Conservation (phyloP, 768 basidiomycete species). For the Lentinula guzmanii region DNA sequence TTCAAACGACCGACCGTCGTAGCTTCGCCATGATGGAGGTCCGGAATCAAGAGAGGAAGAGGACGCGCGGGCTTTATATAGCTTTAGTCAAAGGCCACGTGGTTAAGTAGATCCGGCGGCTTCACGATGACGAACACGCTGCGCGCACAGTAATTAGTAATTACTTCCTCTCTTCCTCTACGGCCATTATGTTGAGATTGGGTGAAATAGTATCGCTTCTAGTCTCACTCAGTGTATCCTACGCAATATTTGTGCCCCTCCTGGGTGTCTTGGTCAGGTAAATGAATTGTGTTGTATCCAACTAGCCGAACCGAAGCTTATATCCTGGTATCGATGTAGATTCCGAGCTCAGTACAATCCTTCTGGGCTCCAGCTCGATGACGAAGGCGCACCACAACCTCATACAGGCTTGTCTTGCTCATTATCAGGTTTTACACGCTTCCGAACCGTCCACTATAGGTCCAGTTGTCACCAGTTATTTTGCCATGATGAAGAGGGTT, state of each 20-base stretch:
- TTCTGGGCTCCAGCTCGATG: conserved; percentile 74
- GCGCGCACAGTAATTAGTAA: too few relatives aligned
- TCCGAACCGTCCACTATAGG: neutral
- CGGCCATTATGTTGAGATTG: conserved; percentile 24
- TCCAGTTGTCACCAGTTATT: conserved; percentile 29
- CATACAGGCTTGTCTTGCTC: conserved; percentile 45
- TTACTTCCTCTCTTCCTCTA: neutral
- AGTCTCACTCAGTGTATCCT: conserved; percentile 41
- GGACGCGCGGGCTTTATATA: neutral
- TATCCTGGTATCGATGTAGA: neutral
- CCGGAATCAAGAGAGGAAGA: neutral
- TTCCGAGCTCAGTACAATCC: conserved; percentile 72
- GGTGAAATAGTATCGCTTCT: conserved; percentile 33
- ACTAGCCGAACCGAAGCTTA: neutral
- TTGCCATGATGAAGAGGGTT: conserved; percentile 68
- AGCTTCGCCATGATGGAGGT: neutral
- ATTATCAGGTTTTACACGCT: neutral
- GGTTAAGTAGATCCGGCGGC: neutral
- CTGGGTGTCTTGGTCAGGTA: conserved; percentile 69
- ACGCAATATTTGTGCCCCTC: conserved; percentile 56
- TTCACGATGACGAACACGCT: neutral
- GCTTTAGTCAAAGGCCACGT: neutral
- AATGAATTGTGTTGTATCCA: neutral
- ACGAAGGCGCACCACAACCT: conserved; percentile 68
- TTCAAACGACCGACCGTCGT: neutral